These are phyloP conservation scores for Erythrobasidium hasegawianum DNA, from an alignment of 1,284 basidiomycete species.

Conservation along the genomic window DNA sequence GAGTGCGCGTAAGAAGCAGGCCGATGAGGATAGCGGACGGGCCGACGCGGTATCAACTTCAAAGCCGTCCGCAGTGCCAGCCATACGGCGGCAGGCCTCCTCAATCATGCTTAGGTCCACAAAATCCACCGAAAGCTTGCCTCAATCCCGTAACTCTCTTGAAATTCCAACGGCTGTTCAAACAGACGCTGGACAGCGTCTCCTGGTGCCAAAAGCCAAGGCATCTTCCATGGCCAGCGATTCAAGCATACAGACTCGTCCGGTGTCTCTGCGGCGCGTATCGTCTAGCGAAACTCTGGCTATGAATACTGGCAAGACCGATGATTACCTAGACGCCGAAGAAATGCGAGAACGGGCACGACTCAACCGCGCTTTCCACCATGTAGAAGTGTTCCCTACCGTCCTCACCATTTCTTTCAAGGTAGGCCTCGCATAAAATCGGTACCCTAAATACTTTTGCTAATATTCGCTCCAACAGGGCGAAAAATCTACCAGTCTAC, in stretches of 20 bases:
- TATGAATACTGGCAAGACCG: not conserved
- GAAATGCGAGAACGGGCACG: constrained; percentile 53
- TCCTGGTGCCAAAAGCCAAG: constrained; percentile 9
- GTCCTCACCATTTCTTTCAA: constrained; percentile 53
- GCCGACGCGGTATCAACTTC: too few relatives aligned
- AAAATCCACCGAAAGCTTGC: constrained; percentile 2
- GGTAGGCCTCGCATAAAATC: constrained; percentile 45
- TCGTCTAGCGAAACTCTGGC: not conserved
- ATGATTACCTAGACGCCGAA: constrained; percentile 46
- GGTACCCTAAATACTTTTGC: too few relatives aligned
- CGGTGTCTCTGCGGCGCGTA: not conserved
- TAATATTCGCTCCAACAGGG: constrained; percentile 50
- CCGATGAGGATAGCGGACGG: not conserved
- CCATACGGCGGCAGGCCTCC: not conserved
- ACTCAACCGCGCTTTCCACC: constrained; percentile 65
- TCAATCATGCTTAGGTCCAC: not conserved
- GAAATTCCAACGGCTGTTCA: not conserved
- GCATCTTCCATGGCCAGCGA: constrained; percentile 24
- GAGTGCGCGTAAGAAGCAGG: constrained; percentile 18
- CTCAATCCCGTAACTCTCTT: not conserved
- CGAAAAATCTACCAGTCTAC: constrained; percentile 53
- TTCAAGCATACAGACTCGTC: constrained; percentile 18
- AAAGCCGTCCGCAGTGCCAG: not conserved
- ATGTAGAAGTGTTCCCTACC: constrained; percentile 70
- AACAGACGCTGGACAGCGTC: not conserved